A percentile compares a stretch with the other conserved stretches of the same genome.
Evolutionary conservation across 1,284 basidiomycete species (phyloP).

Genomic region (Cystobasidium sp.): DNA sequence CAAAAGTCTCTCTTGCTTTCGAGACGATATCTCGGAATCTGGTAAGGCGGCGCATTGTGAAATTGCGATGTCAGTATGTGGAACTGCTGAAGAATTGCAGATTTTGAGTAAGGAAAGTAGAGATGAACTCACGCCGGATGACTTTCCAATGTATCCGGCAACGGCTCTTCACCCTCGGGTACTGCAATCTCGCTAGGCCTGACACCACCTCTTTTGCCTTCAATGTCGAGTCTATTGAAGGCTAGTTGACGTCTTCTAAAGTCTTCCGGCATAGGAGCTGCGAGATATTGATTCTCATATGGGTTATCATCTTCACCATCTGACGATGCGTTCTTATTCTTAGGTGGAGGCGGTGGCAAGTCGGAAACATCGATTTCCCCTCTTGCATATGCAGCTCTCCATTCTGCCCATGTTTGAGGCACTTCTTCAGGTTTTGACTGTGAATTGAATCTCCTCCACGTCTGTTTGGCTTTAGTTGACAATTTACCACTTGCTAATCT

Average conservation of each 20-base stretch:
- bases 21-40: slow-evolving; percentile 52
- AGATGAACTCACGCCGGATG: slow-evolving; percentile 37
- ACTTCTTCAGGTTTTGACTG: slow-evolving; percentile 50
- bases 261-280: slow-evolving; percentile 47
- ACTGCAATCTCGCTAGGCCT: slow-evolving; percentile 25
- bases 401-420: slow-evolving; percentile 52
- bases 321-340: background rate
- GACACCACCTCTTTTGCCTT: slow-evolving; percentile 43
- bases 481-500: slow-evolving; percentile 29
- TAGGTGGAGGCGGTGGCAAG: slow-evolving; percentile 47
- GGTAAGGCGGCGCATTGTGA: slow-evolving; percentile 20
- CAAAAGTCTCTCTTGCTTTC: slow-evolving; percentile 49
- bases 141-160: slow-evolving; percentile 43
- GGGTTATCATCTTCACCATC: slow-evolving; percentile 40
- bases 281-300: slow-evolving; percentile 44
- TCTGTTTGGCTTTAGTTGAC: slow-evolving; percentile 22
- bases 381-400: slow-evolving; percentile 47
- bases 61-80: background rate
- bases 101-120: background rate
- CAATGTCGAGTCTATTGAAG: slow-evolving; percentile 51
- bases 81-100: too few relatives aligned
- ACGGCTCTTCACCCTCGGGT: slow-evolving; percentile 31
- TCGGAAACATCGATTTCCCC: slow-evolving; percentile 51
- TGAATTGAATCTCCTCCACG: slow-evolving; percentile 43
- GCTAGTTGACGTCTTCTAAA: slow-evolving; percentile 49